These are phyloP conservation scores for Leptomonas seymouri DNA, from an alignment of 208 protist genomes.

Conservation along the genomic window DNA sequence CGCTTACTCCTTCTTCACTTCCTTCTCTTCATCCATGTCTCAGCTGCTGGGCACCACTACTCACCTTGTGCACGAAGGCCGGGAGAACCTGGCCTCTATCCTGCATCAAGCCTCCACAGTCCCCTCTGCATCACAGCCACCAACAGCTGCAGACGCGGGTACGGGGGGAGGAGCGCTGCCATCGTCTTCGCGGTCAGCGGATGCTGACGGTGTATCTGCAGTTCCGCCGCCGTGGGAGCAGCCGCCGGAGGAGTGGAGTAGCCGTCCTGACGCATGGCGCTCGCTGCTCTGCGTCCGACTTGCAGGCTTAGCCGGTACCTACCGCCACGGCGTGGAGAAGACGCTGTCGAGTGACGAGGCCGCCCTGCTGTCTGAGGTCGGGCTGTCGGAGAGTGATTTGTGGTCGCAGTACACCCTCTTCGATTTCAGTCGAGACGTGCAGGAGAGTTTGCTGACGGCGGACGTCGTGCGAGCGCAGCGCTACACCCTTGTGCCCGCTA, in stretches of 20 bases:
- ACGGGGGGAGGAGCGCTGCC: not conserved
- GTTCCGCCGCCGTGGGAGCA: constrained; percentile 56
- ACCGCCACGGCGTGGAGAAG: constrained; percentile 63
- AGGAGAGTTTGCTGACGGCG: constrained; percentile 55
- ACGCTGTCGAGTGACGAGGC: constrained; percentile 51
- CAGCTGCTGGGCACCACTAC: constrained; percentile 51
- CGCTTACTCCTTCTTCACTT: constrained; percentile 62
- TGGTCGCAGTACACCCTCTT: constrained; percentile 45
- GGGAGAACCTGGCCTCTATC: constrained; percentile 36
- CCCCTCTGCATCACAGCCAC: not conserved
- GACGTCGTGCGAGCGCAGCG: constrained; percentile 53
- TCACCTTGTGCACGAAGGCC: constrained; percentile 49
- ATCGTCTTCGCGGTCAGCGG: not conserved
- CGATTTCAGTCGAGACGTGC: constrained; percentile 66
- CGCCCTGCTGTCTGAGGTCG: constrained; percentile 59
- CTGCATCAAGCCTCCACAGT: not conserved
- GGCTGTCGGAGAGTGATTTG: constrained; percentile 46
- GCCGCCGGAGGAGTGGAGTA: constrained; percentile 60
- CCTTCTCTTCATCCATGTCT: constrained; percentile 52
- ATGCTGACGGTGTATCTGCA: not conserved
- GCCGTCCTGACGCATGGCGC: constrained; percentile 57
- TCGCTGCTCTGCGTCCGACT: constrained; percentile 48
- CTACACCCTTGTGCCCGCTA: constrained; percentile 70
- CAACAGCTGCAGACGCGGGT: not conserved
- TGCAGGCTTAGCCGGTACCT: constrained; percentile 57